Evolutionary conservation across 2,329 filamentous ascomycete genomes (phyloP).

Genomic region (Magnaporthiopsis incrustans): DNA sequence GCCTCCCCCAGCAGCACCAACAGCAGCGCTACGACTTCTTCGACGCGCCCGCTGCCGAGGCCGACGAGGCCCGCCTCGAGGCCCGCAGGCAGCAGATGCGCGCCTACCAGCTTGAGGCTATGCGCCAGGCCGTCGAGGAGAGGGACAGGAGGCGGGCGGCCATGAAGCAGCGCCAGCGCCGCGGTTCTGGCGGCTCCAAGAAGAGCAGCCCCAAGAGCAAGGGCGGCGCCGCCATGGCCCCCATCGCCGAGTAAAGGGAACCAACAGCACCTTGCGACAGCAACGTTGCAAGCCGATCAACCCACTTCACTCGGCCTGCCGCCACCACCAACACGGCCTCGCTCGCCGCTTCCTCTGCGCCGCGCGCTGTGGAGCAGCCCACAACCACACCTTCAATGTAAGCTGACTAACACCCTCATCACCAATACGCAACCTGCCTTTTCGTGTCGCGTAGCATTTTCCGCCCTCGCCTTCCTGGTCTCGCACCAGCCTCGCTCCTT

Average conservation of each 20-base stretch:
- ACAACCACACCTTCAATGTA: constrained; percentile 1
- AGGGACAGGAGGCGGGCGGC: constrained; percentile 43
- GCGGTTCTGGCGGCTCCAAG: constrained; percentile 26
- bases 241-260: constrained; percentile 38
- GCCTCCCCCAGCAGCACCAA: constrained; percentile 17
- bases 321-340: too few relatives aligned
- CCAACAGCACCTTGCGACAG: not conserved
- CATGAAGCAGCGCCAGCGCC: constrained; percentile 28
- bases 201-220: constrained; percentile 45
- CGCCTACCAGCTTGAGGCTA: constrained; percentile 44
- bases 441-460: too few relatives aligned
- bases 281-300: not conserved
- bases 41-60: constrained; percentile 19
- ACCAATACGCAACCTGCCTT: not conserved
- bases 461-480: too few relatives aligned
- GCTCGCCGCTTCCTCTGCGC: not conserved
- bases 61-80: constrained; percentile 38
- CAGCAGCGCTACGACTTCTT: constrained; percentile 12
- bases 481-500: not conserved
- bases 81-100: constrained; percentile 40
- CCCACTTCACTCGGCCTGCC: not conserved
- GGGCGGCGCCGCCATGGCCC: constrained; percentile 36
- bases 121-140: constrained; percentile 42
- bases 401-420: constrained; percentile 5
- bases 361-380: not conserved